Base-by-base conservation (phyloP, 805 yeast species). In the Hanseniaspora hatyaiensis region DNA sequence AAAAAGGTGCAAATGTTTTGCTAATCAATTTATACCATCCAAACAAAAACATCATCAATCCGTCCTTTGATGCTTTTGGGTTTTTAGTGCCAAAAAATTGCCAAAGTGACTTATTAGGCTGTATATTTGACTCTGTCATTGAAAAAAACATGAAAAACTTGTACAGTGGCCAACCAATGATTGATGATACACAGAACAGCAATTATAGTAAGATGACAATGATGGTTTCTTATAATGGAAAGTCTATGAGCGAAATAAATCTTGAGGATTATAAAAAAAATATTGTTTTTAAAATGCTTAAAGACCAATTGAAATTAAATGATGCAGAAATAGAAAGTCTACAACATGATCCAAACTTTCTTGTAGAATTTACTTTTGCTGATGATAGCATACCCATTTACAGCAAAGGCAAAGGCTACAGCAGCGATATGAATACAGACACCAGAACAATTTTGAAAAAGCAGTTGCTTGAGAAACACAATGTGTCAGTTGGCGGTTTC, bases 111-210 rank as follows among this genome's bases (percentile, higher is more conserved):
- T 64, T 87, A 13, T 66, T 89, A 26, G 98, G 98, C 2, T 85
- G 86, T 5, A 86, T 92, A 16, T 89, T 81, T 64, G 97, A 89
- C 61, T 84, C 95, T 1, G 86, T 85, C 47, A 75, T 85, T 19
- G 92, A 83, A 57, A 72, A 74, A 53, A 73, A 77, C 43, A 63
- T 74, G 34, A 54, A 56, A 16, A 64, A 65, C 1, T 51, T 70
- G 12, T 53, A 55, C 22, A 15, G 38, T 2, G 20, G 50, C 8
- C 57, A 52, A 13, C 56, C 15, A 2, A 23, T 26, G n/a, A 37
- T 37, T 4, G 18, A 26, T 9, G 53, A n/a, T 34, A 29, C 6
- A 20, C 60, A 19, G 64, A 66, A n/a, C n/a, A n/a, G n/a, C n/a
- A n/a, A n/a, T 0, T 80, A 78, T 54, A 75, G 86, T 4, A 85